Percentiles rank a stretch among this genome's conserved stretches.
Evolutionary conservation across 352 stramenopile genomes (phyloP).

Genomic region (Phytophthora foliorum): DNA sequence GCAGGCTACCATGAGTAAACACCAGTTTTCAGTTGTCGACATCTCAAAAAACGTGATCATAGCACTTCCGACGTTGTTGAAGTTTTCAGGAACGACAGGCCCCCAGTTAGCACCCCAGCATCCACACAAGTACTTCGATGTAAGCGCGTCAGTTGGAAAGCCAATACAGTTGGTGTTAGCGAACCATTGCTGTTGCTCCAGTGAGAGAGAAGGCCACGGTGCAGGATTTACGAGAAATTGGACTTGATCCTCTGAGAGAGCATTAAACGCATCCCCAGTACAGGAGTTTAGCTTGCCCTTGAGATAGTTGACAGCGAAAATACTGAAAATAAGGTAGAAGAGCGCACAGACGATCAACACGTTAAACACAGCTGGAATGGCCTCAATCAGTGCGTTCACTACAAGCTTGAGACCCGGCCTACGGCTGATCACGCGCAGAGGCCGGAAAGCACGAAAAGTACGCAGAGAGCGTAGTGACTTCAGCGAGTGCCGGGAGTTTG

Average conservation of each 20-base stretch:
- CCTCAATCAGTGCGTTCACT: conserved; percentile 89
- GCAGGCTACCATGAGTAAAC: conserved; percentile 89
- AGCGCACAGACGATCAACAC: conserved; percentile 90
- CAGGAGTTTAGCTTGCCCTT: conserved; percentile 91
- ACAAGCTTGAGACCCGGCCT: conserved; percentile 87
- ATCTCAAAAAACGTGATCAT: conserved; percentile 93
- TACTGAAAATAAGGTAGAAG: conserved; percentile 95
- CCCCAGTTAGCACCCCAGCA: conserved; percentile 63
- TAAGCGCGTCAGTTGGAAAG: conserved; percentile 45
- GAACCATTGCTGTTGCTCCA: conserved; percentile 57
- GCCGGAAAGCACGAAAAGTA: conserved; percentile 82
- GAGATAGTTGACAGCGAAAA: conserved; percentile 93
- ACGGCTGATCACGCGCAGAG: conserved; percentile 90
- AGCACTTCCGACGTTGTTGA: conserved; percentile 81
- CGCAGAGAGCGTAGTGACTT: conserved; percentile 82
- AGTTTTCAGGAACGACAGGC: conserved; percentile 61
- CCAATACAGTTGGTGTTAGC: conserved; percentile 41
- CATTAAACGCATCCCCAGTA: conserved; percentile 58
- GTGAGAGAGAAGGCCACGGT: conserved; percentile 49
- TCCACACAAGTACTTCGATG: conserved; percentile 68
- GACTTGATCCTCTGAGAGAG: conserved; percentile 42
- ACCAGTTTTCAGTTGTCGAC: conserved; percentile 92
- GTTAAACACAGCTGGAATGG: conserved; percentile 88
- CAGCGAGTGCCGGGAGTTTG: conserved; percentile 45
- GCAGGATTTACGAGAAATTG: conserved; percentile 53